Conservation (phyloP, 2,329 filamentous ascomycete species). For the Cyphellophora attinorum region DNA sequence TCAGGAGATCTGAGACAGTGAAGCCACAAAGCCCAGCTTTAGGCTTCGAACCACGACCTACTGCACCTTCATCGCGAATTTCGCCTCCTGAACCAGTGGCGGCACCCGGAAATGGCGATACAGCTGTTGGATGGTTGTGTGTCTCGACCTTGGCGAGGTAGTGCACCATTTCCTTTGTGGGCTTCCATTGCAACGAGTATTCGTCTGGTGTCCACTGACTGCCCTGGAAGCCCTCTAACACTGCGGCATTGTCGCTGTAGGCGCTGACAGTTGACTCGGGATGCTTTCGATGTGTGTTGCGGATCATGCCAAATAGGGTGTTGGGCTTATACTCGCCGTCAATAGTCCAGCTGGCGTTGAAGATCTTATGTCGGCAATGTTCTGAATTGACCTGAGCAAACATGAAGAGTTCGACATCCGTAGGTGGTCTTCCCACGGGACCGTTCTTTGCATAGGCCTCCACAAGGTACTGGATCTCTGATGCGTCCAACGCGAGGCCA, state of each 20-base stretch:
- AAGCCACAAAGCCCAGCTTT: conserved; percentile 90
- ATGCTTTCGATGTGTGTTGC: conserved; percentile 74
- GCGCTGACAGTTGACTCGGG: conserved; percentile 83
- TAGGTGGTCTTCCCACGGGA: conserved; percentile 52
- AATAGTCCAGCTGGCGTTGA: conserved; percentile 94
- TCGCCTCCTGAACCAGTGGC: conserved; percentile 93
- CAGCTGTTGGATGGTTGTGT: conserved; percentile 93
- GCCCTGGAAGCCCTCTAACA: conserved; percentile 62
- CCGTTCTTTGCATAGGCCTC: conserved; percentile 62
- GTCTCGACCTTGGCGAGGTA: conserved; percentile 93
- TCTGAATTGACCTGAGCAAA: conserved; percentile 99
- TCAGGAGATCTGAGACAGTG: conserved; percentile 87
- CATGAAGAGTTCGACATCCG: conserved; percentile 97
- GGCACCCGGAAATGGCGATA: conserved; percentile 85
- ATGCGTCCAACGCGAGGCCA: conserved; percentile 76
- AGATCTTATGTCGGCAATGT: conserved; percentile 81
- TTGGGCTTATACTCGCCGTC: conserved; percentile 71
- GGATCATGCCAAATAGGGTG: conserved; percentile 91
- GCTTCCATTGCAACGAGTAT: conserved; percentile 75
- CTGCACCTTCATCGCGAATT: conserved; percentile 89
- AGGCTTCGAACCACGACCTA: conserved; percentile 82
- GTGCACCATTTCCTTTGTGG: conserved; percentile 77
- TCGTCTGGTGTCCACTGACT: conserved; percentile 83
- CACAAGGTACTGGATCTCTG: conserved; percentile 91
- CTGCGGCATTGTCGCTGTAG: conserved; percentile 97